These are phyloP conservation scores for Alternaria solani DNA, from an alignment of 2,329 filamentous ascomycete species.

Conservation along the genomic window DNA sequence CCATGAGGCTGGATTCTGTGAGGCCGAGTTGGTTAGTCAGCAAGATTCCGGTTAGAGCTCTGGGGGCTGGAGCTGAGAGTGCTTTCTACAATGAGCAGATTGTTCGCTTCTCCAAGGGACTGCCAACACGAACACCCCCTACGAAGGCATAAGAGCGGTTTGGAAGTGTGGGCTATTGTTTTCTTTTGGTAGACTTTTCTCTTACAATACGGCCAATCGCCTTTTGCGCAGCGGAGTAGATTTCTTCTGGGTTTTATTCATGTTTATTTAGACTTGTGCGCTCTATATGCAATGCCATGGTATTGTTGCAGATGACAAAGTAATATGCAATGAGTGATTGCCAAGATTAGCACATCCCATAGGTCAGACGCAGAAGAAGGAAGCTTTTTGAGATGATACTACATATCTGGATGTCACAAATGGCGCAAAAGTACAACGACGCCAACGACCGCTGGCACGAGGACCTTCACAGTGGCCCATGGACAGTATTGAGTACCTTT, in stretches of 20 bases:
- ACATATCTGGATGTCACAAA: too few relatives aligned
- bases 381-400: too few relatives aligned
- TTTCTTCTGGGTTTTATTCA: not conserved
- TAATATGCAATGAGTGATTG: not conserved
- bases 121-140: constrained; percentile 1
- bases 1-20: constrained; percentile 5
- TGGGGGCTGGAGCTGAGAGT: constrained; percentile 10
- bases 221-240: not conserved
- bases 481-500: too few relatives aligned
- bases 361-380: too few relatives aligned
- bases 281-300: too few relatives aligned
- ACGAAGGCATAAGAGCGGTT: not conserved
- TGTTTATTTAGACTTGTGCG: not conserved
- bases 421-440: too few relatives aligned
- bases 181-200: too few relatives aligned
- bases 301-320: too few relatives aligned
- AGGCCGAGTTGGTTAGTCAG: constrained; percentile 13
- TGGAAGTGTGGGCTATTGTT: not conserved
- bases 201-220: not conserved
- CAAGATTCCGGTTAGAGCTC: constrained; percentile 5
- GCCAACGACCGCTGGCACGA: not conserved
- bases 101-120: not conserved
- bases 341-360: too few relatives aligned
- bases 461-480: not conserved
- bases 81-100: constrained; percentile 1